Evolutionary conservation across 441 rosid species (phyloP).

Genomic region (Adansonia grandidieri): DNA sequence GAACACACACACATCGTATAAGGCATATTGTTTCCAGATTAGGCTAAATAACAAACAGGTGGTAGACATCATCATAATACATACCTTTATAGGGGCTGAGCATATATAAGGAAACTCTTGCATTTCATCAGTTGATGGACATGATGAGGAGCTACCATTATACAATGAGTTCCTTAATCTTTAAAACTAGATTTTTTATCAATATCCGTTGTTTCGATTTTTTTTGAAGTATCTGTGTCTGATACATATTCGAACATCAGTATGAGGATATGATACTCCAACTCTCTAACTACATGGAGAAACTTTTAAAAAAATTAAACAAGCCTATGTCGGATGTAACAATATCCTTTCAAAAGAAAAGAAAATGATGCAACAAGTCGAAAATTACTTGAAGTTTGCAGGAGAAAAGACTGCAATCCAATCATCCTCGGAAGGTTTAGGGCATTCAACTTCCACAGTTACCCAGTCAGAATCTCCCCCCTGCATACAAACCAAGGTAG

Average conservation of each 20-base stretch:
- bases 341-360: neutral
- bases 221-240: too few relatives aligned
- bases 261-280: too few relatives aligned
- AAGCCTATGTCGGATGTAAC: too few relatives aligned
- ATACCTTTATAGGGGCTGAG: slow-evolving; percentile 74
- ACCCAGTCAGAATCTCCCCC: slow-evolving; percentile 48
- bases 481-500: slow-evolving; percentile 26
- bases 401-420: slow-evolving; percentile 62
- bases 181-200: slow-evolving; percentile 13
- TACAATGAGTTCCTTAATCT: neutral
- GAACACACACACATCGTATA: neutral
- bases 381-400: slow-evolving; percentile 44
- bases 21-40: neutral
- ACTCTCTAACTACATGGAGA: too few relatives aligned
- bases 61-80: neutral
- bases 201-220: too few relatives aligned
- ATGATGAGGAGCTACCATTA: slow-evolving; percentile 49
- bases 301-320: too few relatives aligned
- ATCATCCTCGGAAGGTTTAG: slow-evolving; percentile 44
- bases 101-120: slow-evolving; percentile 57
- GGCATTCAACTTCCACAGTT: slow-evolving; percentile 33
- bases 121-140: slow-evolving; percentile 45
- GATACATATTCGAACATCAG: too few relatives aligned
- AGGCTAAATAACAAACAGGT: slow-evolving; percentile 10
- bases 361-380: neutral